Evolutionary conservation across 805 yeast genomes (phyloP).

Genomic region (Candida tallmaniae): DNA sequence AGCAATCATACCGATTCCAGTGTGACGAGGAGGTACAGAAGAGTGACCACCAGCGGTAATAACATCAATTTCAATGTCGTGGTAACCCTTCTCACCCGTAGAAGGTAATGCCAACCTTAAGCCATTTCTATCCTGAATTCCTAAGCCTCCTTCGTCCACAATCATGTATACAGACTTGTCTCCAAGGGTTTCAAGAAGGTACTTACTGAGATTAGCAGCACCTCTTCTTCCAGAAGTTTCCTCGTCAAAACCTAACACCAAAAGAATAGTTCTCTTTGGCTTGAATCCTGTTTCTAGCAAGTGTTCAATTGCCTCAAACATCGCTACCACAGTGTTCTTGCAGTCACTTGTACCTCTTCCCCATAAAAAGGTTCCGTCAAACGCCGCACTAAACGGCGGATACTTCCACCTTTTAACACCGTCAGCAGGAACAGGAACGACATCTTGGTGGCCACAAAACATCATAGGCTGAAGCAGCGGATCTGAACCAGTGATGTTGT

Average conservation of each 20-base stretch:
- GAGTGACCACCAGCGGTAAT: slow-evolving; percentile 76
- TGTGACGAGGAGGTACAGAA: slow-evolving; percentile 73
- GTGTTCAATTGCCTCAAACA: slow-evolving; percentile 62
- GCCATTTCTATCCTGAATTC: slow-evolving; percentile 46
- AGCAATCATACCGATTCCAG: slow-evolving; percentile 69
- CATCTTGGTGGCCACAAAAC: slow-evolving; percentile 75
- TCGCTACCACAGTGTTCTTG: slow-evolving; percentile 62
- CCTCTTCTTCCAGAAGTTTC: slow-evolving; percentile 66
- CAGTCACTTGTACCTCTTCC: slow-evolving; percentile 82
- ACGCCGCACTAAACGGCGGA: slow-evolving; percentile 57
- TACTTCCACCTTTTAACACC: slow-evolving; percentile 57
- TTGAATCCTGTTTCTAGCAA: slow-evolving; percentile 47
- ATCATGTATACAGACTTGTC: slow-evolving; percentile 53
- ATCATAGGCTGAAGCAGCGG: slow-evolving; percentile 59
- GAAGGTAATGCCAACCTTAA: slow-evolving; percentile 53
- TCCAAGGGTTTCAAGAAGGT: slow-evolving; percentile 54
- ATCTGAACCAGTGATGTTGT: slow-evolving; percentile 54
- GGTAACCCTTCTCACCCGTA: slow-evolving; percentile 47
- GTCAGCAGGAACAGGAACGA: slow-evolving; percentile 66
- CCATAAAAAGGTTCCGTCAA: slow-evolving; percentile 61
- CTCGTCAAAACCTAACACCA: slow-evolving; percentile 77
- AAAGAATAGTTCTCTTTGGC: slow-evolving; percentile 57
- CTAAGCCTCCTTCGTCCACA: slow-evolving; percentile 65
- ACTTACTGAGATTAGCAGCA: slow-evolving; percentile 47
- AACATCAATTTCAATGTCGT: slow-evolving; percentile 43